Base-by-base conservation (phyloP, 177 flowering plant species). In the Telopea speciosissima region DNA sequence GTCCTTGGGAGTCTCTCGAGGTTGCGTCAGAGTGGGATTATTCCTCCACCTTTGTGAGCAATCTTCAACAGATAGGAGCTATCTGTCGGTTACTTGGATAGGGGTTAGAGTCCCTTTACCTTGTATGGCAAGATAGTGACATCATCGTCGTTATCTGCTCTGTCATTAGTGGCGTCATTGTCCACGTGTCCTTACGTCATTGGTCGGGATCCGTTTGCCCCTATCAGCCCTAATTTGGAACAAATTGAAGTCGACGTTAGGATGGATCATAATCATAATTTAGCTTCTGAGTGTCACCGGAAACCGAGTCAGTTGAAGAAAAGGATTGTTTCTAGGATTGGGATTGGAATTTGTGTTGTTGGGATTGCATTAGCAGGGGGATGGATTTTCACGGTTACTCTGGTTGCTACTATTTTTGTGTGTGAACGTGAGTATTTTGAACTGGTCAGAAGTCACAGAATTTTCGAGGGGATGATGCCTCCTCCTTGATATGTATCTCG, bases 401-500 rank as follows among this genome's bases (percentile, higher is more conserved):
- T 96, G 64, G 87, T 93, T 54, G 88, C 92, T 66, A 88, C 87
- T 23, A 87, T 89, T 56, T 91, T 90, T 75, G 70, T 81, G 56
- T 95, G 91, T 75, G 71, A 97, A 25, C 82, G 97, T n/a, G 99
- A 96, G 76, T 96, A 90, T 76, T 96, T 96, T 81, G 95, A 90
- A 76, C 80, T 96, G 81, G 91, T 96, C 66, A 82, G 98, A 70
- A 93, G 98, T 79, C 81, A 81, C 66, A 93, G 99, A 69, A 91
- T 96, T 54, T 79, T 95, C 16, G 79, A 72, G 40, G 98, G 99
- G 76, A 96, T 96, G 97, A 93, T 95, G 21, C 99, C 97, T 26
- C 97, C 97, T 74, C 99, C 99, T 70, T 88, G 90, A 81, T 91
- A 86, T 82, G 88, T 96, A 24, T 91, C 99, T 9, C 85, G 91